Conservation (phyloP, 345 rosid genomes). For the Iberis pinnata region DNA sequence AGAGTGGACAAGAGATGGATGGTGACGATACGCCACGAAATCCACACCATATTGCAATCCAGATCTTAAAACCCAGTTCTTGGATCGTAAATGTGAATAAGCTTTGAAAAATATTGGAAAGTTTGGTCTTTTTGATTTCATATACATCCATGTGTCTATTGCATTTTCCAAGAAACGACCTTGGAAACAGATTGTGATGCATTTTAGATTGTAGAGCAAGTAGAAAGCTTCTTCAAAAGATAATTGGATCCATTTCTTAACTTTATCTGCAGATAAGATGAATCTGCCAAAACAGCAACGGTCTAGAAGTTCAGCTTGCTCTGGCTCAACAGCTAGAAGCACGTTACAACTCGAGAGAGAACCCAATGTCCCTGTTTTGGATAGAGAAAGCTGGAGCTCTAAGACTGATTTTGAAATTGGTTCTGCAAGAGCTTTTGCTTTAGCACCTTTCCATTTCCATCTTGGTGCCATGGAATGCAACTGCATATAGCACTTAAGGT, state of each 20-base stretch:
- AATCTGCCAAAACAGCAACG: constrained; percentile 70
- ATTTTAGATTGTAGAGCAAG: constrained; percentile 44
- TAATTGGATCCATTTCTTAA: constrained; percentile 65
- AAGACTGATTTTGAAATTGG: constrained; percentile 62
- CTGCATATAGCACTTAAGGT: constrained; percentile 8
- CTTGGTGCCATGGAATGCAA: constrained; percentile 50
- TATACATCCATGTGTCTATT: constrained; percentile 45
- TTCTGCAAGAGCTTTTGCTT: constrained; percentile 63
- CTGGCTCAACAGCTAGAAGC: constrained; percentile 43
- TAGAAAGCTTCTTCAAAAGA: constrained; percentile 79
- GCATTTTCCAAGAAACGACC: constrained; percentile 29
- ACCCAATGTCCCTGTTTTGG: constrained; percentile 37
- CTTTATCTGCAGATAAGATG: constrained; percentile 45
- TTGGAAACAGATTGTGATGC: constrained; percentile 45
- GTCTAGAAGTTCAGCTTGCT: constrained; percentile 50
- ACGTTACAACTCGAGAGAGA: constrained; percentile 46
- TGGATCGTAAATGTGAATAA: constrained; percentile 58
- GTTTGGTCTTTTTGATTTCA: constrained; percentile 37
- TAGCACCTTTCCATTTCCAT: constrained; percentile 76
- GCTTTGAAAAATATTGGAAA: constrained; percentile 65
- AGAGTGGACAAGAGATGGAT: constrained; percentile 79
- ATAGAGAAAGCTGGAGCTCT: constrained; percentile 48
- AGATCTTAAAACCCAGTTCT: constrained; percentile 68
- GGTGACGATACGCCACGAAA: constrained; percentile 71
- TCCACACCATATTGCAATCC: constrained; percentile 79